Percentiles rank a stretch among this genome's conserved stretches.
Evolutionary conservation across 768 basidiomycete genomes (phyloP).

Genomic region (Xerocomellus dryophilus): DNA sequence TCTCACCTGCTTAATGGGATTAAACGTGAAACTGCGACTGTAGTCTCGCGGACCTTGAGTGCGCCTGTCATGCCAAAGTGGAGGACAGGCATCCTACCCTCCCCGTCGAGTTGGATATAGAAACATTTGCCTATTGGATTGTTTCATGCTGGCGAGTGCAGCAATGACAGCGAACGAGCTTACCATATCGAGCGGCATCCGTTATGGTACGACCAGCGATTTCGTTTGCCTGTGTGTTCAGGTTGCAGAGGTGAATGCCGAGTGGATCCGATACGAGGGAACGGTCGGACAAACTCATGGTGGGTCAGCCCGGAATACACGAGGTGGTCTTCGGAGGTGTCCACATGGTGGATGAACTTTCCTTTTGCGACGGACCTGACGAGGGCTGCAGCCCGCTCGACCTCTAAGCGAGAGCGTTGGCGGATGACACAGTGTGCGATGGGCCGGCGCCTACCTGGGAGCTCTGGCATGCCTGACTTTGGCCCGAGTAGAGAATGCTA

Average conservation of each 20-base stretch:
- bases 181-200: slow-evolving; percentile 55
- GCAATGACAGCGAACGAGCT: neutral
- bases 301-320: slow-evolving; percentile 60
- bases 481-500: too few species aligned
- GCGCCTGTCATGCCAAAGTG: slow-evolving; percentile 90
- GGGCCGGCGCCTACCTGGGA: slow-evolving; percentile 57
- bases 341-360: slow-evolving; percentile 53
- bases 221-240: slow-evolving; percentile 48
- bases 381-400: slow-evolving; percentile 62
- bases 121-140: slow-evolving; percentile 53
- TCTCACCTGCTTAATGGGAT: slow-evolving; percentile 36
- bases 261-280: slow-evolving; percentile 1
- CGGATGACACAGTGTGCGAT: too few species aligned
- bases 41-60: slow-evolving; percentile 48
- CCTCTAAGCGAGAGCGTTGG: slow-evolving; percentile 43
- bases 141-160: neutral
- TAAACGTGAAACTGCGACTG: neutral
- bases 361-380: slow-evolving; percentile 50
- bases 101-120: slow-evolving; percentile 61
- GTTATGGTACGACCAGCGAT: slow-evolving; percentile 47
- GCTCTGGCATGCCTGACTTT: slow-evolving; percentile 38
- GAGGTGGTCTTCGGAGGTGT: slow-evolving; percentile 57
- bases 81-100: slow-evolving; percentile 61
- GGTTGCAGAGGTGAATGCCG: slow-evolving; percentile 1
- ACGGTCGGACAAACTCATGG: slow-evolving; percentile 55